Percentiles rank a stretch among this genome's conserved stretches.
phyloP scores from a whole-genome alignment of 1,284 basidiomycete genomes.

The Cryptococcus sp. region DNA sequence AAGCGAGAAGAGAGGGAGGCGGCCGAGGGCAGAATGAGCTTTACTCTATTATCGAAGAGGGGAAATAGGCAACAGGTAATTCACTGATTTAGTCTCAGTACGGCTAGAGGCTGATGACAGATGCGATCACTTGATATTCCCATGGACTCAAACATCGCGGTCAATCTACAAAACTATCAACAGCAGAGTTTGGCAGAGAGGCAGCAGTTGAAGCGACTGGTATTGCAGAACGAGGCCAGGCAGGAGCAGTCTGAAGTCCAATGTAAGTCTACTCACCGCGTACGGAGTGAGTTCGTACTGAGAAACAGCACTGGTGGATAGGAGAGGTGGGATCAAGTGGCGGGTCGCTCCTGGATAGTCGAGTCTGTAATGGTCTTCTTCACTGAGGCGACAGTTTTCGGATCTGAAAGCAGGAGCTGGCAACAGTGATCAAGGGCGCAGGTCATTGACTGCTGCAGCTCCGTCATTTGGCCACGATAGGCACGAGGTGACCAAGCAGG shows the following conservation, averaged over 20 bases:
- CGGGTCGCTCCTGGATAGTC: not conserved
- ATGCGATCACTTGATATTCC: conserved; percentile 81
- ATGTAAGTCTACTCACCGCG: conserved; percentile 32
- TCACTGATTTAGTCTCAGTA: not conserved
- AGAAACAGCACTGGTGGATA: not conserved
- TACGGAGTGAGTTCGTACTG: not conserved
- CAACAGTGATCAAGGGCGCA: too few relatives aligned
- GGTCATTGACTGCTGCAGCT: too few relatives aligned
- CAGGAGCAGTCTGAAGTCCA: conserved; percentile 43
- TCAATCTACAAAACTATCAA: conserved; percentile 84
- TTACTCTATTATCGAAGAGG: conserved; percentile 87
- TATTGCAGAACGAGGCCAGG: conserved; percentile 51
- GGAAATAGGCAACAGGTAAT: conserved; percentile 87
- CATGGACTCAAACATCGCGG: conserved; percentile 74
- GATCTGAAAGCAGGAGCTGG: too few relatives aligned
- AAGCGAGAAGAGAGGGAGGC: conserved; percentile 49
- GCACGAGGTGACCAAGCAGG: too few relatives aligned
- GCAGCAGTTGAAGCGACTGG: conserved; percentile 89
- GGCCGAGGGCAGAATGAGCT: conserved; percentile 64
- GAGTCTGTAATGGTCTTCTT: too few relatives aligned
- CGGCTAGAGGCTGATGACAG: conserved; percentile 47
- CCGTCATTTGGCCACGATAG: too few relatives aligned
- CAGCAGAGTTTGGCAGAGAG: conserved; percentile 90
- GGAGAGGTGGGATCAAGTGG: not conserved
- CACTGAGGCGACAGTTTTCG: too few relatives aligned